Evolutionary conservation across 345 rosid genomes (phyloP).

Genomic region (Cardiospermum halicacabum): DNA sequence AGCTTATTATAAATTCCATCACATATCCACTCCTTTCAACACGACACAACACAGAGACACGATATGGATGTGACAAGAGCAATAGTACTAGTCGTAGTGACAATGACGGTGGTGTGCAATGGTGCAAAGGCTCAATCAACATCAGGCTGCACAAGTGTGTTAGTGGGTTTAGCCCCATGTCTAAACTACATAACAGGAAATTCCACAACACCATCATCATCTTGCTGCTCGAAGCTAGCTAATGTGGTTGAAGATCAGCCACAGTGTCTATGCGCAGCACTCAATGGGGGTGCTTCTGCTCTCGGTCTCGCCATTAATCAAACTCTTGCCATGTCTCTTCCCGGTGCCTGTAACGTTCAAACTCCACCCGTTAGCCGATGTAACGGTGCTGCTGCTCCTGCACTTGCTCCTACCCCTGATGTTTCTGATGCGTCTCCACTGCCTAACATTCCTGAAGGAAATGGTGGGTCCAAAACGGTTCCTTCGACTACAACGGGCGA

Average conservation of each 20-base stretch:
- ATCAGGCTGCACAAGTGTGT: conserved; percentile 29
- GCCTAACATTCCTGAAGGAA: conserved; percentile 25
- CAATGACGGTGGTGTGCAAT: conserved; percentile 18
- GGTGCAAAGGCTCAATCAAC: conserved; percentile 32
- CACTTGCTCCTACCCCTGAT: conserved; percentile 20
- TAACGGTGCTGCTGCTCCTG: conserved; percentile 25
- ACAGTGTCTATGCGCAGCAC: conserved; percentile 37
- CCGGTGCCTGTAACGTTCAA: conserved; percentile 28
- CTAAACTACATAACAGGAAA: conserved; percentile 32
- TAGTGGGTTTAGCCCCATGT: conserved; percentile 31
- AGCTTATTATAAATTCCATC: conserved; percentile 5
- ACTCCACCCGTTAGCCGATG: conserved; percentile 25
- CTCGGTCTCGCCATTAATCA: conserved; percentile 19
- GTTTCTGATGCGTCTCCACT: conserved; percentile 16
- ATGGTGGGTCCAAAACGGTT: conserved; percentile 31
- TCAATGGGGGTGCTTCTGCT: conserved; percentile 24
- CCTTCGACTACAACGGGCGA: conserved; percentile 22
- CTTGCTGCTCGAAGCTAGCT: conserved; percentile 51
- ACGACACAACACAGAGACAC: no score
- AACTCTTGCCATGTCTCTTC: conserved; percentile 21
- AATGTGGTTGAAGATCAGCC: conserved; percentile 43
- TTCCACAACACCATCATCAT: conserved; percentile 43
- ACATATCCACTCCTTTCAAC: background rate
- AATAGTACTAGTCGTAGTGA: conserved; percentile 24
- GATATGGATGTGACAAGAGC: no score